A percentile compares a stretch with the other conserved stretches of the same genome.
phyloP scores from a whole-genome alignment of 805 yeast genomes.

The Wickerhamiella spandovensis region DNA sequence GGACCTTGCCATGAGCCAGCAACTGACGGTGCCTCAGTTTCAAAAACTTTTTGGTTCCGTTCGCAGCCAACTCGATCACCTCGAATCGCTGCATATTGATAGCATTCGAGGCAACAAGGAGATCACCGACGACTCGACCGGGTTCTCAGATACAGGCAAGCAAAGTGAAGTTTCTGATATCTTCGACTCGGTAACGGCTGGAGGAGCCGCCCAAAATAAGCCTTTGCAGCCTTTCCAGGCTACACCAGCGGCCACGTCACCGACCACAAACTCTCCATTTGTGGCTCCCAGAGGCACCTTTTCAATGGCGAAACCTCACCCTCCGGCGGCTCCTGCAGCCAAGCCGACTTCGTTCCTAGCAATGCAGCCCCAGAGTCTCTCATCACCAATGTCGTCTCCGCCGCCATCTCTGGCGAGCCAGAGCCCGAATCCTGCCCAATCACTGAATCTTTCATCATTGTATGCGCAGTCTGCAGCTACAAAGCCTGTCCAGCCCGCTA shows the following conservation, averaged over 20 bases:
- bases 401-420: no score
- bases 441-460: background rate
- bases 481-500: background rate
- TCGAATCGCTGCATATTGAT: constrained; percentile 32
- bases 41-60: constrained; percentile 28
- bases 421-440: background rate
- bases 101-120: constrained; percentile 9
- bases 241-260: no score
- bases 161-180: background rate
- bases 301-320: background rate
- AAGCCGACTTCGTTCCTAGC: background rate
- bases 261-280: background rate
- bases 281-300: background rate
- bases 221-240: no score
- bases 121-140: background rate
- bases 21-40: constrained; percentile 32
- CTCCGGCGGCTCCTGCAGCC: background rate
- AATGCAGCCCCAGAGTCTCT: background rate
- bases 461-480: background rate
- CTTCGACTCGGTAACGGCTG: background rate
- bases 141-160: background rate
- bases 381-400: no score
- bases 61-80: constrained; percentile 29
- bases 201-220: no score
- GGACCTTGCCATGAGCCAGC: constrained; percentile 35